Evolutionary conservation across 768 basidiomycete species (phyloP).

Genomic region (Mycena haematopus): DNA sequence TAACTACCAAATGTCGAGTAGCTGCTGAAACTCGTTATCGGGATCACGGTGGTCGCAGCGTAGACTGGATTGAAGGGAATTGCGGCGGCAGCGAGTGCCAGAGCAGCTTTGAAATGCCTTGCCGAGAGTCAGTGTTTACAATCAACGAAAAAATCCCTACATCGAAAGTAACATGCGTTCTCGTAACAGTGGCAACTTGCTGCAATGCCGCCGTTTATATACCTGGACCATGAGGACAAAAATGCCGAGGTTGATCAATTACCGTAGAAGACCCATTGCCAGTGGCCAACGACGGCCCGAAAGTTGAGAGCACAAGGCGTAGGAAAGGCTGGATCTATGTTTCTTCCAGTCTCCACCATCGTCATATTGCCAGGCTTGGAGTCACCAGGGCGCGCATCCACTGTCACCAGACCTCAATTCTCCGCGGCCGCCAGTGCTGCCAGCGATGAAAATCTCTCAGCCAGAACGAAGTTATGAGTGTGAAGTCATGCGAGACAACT

Average conservation of each 20-base stretch:
- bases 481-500: too few species aligned
- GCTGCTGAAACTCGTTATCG: conserved; percentile 47
- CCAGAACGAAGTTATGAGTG: too few species aligned
- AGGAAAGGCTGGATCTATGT: not conserved
- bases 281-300: conserved; percentile 21
- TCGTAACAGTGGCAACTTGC: too few species aligned
- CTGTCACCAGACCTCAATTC: conserved; percentile 9
- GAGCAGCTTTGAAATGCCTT: conserved; percentile 20
- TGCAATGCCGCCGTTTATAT: not conserved
- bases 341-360: not conserved
- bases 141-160: not conserved
- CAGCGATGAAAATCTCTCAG: too few species aligned
- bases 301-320: conserved; percentile 7
- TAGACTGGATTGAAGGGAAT: conserved; percentile 29
- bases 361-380: not conserved
- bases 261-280: conserved; percentile 2
- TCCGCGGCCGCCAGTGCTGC: not conserved
- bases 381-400: conserved; percentile 5
- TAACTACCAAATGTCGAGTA: conserved; percentile 45
- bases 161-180: conserved; percentile 14
- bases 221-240: not conserved
- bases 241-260: conserved; percentile 22
- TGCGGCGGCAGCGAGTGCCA: conserved; percentile 21
- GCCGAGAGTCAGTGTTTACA: not conserved
- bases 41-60: conserved; percentile 47